Evolutionary conservation across 768 basidiomycete species (phyloP).

Genomic region (Rhizopogon sp.): DNA sequence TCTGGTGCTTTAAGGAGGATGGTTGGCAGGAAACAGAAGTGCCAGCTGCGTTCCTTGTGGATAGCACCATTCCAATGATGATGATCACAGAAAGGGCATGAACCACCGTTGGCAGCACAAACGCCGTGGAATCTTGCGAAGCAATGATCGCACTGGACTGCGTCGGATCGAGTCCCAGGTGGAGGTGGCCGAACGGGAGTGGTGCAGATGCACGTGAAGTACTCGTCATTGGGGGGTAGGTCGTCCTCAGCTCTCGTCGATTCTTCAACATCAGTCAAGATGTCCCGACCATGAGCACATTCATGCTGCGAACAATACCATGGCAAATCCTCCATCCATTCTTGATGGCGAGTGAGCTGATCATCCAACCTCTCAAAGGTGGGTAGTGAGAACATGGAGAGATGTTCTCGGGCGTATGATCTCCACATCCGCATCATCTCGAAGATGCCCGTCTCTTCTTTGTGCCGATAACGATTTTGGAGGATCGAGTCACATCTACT

Average conservation of each 20-base stretch:
- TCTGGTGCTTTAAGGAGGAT: constrained; percentile 73
- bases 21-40: constrained; percentile 74
- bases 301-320: constrained; percentile 74
- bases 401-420: constrained; percentile 63
- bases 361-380: constrained; percentile 67
- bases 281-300: constrained; percentile 54
- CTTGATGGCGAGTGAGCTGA: constrained; percentile 61
- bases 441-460: constrained; percentile 61
- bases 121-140: constrained; percentile 82
- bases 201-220: constrained; percentile 81
- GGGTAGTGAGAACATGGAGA: constrained; percentile 69
- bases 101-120: constrained; percentile 85
- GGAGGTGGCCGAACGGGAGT: constrained; percentile 75
- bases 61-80: constrained; percentile 89
- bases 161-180: constrained; percentile 68
- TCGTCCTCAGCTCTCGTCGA: constrained; percentile 77
- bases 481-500: constrained; percentile 69
- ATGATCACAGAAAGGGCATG: constrained; percentile 88
- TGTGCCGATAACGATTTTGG: constrained; percentile 52
- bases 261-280: constrained; percentile 73
- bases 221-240: constrained; percentile 72
- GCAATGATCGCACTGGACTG: constrained; percentile 88
- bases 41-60: constrained; percentile 77
- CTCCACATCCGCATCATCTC: constrained; percentile 71
- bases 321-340: constrained; percentile 71